Evolutionary conservation across 2,329 filamentous ascomycete genomes (phyloP).

Genomic region (Arthrocladium fulminans): DNA sequence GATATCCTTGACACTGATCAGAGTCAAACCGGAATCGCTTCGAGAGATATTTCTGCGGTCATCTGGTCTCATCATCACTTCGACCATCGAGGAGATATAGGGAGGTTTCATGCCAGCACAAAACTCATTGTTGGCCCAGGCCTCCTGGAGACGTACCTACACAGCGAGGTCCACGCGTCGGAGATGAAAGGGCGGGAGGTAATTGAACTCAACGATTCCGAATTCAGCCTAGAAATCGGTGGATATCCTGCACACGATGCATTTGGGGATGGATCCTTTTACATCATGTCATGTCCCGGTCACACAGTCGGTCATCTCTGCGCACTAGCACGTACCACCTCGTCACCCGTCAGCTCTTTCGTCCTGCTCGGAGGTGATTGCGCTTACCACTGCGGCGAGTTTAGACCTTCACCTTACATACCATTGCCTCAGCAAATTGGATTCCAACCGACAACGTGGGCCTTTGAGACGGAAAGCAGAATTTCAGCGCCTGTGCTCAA

Average conservation of each 20-base stretch:
- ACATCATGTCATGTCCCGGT: constrained; percentile 41
- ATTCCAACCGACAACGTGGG: neutral
- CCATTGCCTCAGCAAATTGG: constrained; percentile 6
- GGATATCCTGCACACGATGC: constrained; percentile 35
- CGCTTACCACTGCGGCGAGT: constrained; percentile 38
- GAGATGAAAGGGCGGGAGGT: constrained; percentile 3
- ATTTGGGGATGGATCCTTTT: constrained; percentile 36
- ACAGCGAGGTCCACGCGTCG: neutral
- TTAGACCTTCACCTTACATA: constrained; percentile 30
- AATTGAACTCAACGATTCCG: neutral
- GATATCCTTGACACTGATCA: constrained; percentile 14
- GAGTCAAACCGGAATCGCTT: constrained; percentile 11
- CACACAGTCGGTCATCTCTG: constrained; percentile 41
- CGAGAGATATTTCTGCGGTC: constrained; percentile 9
- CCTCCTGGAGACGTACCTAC: neutral
- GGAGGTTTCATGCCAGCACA: constrained; percentile 38
- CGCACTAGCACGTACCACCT: constrained; percentile 40
- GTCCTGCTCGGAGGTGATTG: constrained; percentile 45
- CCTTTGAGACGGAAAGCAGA: neutral
- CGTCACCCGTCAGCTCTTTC: constrained; percentile 27
- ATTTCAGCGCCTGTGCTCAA: neutral
- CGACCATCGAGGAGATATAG: constrained; percentile 44
- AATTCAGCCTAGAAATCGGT: constrained; percentile 22
- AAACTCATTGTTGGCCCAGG: constrained; percentile 47
- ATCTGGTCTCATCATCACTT: constrained; percentile 23